Evolutionary conservation across 306 rosid genomes (phyloP).

Genomic region (Sindora glabra): DNA sequence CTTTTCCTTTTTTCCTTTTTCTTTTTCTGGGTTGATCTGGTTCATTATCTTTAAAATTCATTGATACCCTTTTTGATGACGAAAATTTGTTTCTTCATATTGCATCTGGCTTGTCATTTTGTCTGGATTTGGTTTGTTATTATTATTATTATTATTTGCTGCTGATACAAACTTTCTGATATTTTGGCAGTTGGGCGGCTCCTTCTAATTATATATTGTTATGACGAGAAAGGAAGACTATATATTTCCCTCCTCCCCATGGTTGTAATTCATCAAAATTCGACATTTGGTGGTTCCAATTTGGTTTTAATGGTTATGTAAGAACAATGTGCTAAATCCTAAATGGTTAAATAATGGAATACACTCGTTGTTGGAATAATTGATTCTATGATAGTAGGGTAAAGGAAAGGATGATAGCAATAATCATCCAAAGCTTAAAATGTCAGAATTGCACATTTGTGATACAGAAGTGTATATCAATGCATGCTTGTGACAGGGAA

Average conservation of each 20-base stretch:
- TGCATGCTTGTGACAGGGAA: conserved; percentile 10
- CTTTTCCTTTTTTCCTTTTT: neutral
- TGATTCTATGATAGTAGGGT: neutral
- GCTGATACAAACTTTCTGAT: neutral
- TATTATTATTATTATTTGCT: neutral
- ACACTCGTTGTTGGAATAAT: conserved; percentile 6
- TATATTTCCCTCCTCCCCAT: neutral
- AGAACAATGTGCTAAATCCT: conserved; percentile 6
- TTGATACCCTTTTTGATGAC: neutral
- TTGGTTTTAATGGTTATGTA: neutral
- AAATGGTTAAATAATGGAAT: conserved; percentile 7
- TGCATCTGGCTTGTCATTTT: neutral
- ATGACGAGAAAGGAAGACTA: conserved; percentile 15
- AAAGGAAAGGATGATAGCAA: neutral
- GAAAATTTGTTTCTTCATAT: neutral
- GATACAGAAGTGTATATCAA: conserved; percentile 10
- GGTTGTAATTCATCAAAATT: conserved; percentile 14
- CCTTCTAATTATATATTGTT: conserved; percentile 30
- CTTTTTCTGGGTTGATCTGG: neutral
- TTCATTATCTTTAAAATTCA: neutral
- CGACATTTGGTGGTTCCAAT: neutral
- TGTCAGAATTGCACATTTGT: conserved; percentile 3
- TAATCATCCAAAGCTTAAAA: neutral
- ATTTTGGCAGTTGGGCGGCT: conserved; percentile 74
- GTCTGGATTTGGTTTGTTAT: neutral